Conservation (phyloP, 345 rosid genomes). For the Gossypioides kirkii region DNA sequence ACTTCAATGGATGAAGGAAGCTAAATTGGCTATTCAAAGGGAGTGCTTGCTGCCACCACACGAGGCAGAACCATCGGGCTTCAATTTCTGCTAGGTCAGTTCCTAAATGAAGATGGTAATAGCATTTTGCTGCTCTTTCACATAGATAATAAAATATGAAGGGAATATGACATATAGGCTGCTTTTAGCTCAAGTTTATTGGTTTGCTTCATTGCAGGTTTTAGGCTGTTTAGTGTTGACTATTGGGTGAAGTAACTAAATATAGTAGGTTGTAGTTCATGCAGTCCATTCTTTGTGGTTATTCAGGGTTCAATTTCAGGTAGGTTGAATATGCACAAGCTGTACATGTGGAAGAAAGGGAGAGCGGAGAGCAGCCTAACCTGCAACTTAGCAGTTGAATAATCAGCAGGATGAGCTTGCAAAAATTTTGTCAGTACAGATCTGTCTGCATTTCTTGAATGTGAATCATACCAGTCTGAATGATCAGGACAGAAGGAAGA, state of each 20-base stretch:
- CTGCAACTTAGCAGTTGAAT: conserved; percentile 79
- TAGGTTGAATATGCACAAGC: background rate
- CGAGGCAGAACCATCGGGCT: background rate
- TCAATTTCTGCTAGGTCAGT: background rate
- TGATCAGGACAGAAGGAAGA: conserved; percentile 65
- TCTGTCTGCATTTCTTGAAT: conserved; percentile 72
- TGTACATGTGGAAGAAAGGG: background rate
- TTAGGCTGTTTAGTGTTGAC: background rate
- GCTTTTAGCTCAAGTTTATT: background rate
- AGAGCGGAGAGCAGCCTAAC: conserved; percentile 26
- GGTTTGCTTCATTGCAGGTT: background rate
- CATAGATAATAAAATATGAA: background rate
- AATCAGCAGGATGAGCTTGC: conserved; percentile 82
- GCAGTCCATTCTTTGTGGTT: background rate
- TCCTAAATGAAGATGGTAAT: background rate
- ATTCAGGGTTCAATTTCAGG: background rate
- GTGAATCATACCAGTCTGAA: conserved; percentile 72
- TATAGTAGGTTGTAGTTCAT: background rate
- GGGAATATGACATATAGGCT: background rate
- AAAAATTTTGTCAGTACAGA: conserved; percentile 75
- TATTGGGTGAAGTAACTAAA: background rate
- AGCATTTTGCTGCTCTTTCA: background rate
- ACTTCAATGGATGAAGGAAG: background rate
- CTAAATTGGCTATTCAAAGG: background rate
- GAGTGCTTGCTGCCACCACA: background rate